Base-by-base conservation (phyloP, 805 yeast genomes). In the Yarrowia sp. region DNA sequence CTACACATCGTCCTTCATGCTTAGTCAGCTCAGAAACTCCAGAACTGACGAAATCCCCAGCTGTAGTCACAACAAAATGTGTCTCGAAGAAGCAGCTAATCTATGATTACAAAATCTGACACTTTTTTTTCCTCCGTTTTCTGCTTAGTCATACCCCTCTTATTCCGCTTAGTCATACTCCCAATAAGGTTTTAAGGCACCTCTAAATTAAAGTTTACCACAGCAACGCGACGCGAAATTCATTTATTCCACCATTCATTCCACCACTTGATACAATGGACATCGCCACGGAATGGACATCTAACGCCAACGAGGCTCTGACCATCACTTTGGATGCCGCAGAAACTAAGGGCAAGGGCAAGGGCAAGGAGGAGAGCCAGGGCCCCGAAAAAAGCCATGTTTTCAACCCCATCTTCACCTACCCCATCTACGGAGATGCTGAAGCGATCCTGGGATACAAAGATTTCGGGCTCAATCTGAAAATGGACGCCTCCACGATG, bases 371-470 rank as follows among this genome's bases (percentile, higher is more conserved):
- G 33, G 66, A 46, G n/a, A 19, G 40, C 30, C 17, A 47, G 4
- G 49, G 17, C 1, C 13, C 19, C 12, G 61, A 52, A 38, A 20
- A 17, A 2, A 43, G 36, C 38, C 44, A 46, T 42, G 24, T 9
- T 6, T 92, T 93, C 79, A 79, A 83, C 44, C 98, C 98, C 0
- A 74, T 79, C 14, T 92, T 91, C 79, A 94, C 98, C 1, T 95
- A 95, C 76, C 97, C 98, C 2, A 89, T 95, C 12, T 95, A 86
- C 81, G 98, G 98, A 7, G 97, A 92, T 58, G 84, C 92, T 1
- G 99, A 95, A 75, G 87, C 87, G 66, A 87, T 95, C 1, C 91
- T 87, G 74, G 99, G 99, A 2, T 95, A 86, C 76, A 83, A 87
- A 71, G 89, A 86, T 72, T 80, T 93, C 43, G 81, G 81, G 39